Evolutionary conservation across 768 basidiomycete genomes (phyloP).

Genomic region (Psilocybe sp.): DNA sequence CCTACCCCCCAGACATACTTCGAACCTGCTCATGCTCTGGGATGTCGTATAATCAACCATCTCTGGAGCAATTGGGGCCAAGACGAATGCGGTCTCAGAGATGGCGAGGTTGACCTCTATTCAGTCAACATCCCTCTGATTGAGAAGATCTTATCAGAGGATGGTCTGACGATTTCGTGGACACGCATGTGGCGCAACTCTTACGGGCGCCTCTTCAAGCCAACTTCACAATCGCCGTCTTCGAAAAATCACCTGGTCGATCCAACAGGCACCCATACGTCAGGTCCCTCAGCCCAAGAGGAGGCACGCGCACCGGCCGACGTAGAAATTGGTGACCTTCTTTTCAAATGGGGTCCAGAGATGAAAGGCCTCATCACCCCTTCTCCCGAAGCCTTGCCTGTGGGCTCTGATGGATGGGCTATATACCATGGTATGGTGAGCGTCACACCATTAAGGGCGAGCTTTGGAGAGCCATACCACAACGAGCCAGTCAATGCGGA

Average conservation of each 20-base stretch:
- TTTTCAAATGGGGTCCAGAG: slow-evolving; percentile 74
- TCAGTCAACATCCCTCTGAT: slow-evolving; percentile 87
- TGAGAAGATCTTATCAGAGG: slow-evolving; percentile 53
- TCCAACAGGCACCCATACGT: slow-evolving; percentile 44
- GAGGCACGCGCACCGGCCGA: slow-evolving; percentile 7
- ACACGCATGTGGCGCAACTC: slow-evolving; percentile 83
- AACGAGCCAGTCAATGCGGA: slow-evolving; percentile 30
- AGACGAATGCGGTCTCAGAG: slow-evolving; percentile 54
- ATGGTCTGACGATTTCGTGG: slow-evolving; percentile 71
- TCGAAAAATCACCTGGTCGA: slow-evolving; percentile 22
- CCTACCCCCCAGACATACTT: slow-evolving; percentile 60
- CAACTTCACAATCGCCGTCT: slow-evolving; percentile 26
- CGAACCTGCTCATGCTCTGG: slow-evolving; percentile 72
- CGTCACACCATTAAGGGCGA: slow-evolving; percentile 74
- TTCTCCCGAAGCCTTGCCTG: slow-evolving; percentile 52
- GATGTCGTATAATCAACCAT: slow-evolving; percentile 62
- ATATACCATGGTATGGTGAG: slow-evolving; percentile 66
- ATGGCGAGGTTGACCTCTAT: slow-evolving; percentile 77
- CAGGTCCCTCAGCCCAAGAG: slow-evolving; percentile 14
- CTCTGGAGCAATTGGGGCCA: slow-evolving; percentile 87
- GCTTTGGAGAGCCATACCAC: slow-evolving; percentile 62
- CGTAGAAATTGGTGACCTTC: slow-evolving; percentile 34
- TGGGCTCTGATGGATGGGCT: slow-evolving; percentile 84
- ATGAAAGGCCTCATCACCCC: slow-evolving; percentile 69
- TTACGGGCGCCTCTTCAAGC: slow-evolving; percentile 78